Percentiles rank a stretch among this genome's conserved stretches.
phyloP scores from a whole-genome alignment of 208 protist genomes.

The Leishmania aethiopica region DNA sequence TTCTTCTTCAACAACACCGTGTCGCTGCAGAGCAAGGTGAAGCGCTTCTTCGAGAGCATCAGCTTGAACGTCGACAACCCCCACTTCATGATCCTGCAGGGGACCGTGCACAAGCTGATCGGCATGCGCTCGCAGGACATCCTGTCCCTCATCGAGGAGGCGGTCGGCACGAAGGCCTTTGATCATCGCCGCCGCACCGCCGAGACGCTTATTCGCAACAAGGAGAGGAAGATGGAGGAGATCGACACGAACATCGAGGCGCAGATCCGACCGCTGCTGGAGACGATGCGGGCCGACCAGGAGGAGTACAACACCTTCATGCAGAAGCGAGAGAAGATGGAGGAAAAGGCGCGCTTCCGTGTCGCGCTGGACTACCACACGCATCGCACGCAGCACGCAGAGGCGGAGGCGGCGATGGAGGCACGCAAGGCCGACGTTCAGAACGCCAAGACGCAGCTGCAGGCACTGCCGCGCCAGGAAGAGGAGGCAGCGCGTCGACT shows the following conservation, averaged over 20 bases:
- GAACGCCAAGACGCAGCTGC: conserved; percentile 57
- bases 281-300: conserved; percentile 87
- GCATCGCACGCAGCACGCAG: conserved; percentile 34
- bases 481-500: conserved; percentile 57
- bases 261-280: conserved; percentile 88
- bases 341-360: conserved; percentile 72
- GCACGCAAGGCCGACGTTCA: conserved; percentile 21
- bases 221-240: conserved; percentile 99
- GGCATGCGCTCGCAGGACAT: conserved; percentile 99
- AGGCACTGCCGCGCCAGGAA: conserved; percentile 48
- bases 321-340: conserved; percentile 64
- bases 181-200: conserved; percentile 98
- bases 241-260: conserved; percentile 93
- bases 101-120: conserved; percentile 99
- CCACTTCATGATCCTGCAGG: conserved; percentile 99
- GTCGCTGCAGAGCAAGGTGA: conserved; percentile 96
- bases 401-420: conserved; percentile 17
- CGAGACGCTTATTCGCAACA: conserved; percentile 98
- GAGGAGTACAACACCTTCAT: conserved; percentile 84
- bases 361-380: conserved; percentile 78
- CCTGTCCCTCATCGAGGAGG: conserved; percentile 99
- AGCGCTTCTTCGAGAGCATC: conserved; percentile 99
- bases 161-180: conserved; percentile 99
- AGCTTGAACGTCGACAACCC: conserved; percentile 99
- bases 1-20: conserved; percentile 99